Base-by-base conservation (phyloP, 768 basidiomycete species). In the Sarcomyxa edulis region DNA sequence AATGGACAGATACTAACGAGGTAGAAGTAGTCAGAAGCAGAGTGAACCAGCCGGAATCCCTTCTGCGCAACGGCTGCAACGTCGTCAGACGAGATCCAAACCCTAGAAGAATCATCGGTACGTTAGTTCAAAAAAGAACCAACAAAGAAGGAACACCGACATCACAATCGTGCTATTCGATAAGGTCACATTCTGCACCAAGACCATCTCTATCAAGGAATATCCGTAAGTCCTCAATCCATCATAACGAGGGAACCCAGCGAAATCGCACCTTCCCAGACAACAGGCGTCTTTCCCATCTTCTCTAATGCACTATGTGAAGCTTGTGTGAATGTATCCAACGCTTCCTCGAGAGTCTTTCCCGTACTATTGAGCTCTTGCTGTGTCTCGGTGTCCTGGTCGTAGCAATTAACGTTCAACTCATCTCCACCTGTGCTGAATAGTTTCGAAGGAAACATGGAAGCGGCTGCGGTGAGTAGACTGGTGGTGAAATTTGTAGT, bases 341-440 rank as follows among this genome's bases (percentile, higher is more conserved):
- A 59, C 0, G 86, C 86, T 39, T 84, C 60, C 24, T 76, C 66
- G 7, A 93, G 50, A 1, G 78, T 84, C 51, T 62, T 62, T 4
- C 70, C 71, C 15, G 53, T 68, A 3, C 50, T 39, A n/a, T 61
- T 61, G 32, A 91, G 62, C 3, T 74, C 71, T 1, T 62, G 56
- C 45, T 79, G 76, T 0, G 84, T 84, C 45, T 65, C 57, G 1
- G 64, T 50, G 51, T 92, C 89, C 14, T 81, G 53, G 48, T 20
- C 15, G 25, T 87, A 90, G 54, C 85, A 87, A 10, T 66, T 65
- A 3, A 58, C 54, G 42, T 91, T 90, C 43, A 91, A 53, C 48
- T 91, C 88, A 46, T 92, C 90, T 0, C 91, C 90, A 0, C 91
- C 91, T 0, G 87, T 86, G 46, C 76, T 75, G 48, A 93, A 80